These are phyloP conservation scores for Geotrichum macrosporum DNA, from an alignment of 1,139 yeast genomes.

Conservation along the genomic window DNA sequence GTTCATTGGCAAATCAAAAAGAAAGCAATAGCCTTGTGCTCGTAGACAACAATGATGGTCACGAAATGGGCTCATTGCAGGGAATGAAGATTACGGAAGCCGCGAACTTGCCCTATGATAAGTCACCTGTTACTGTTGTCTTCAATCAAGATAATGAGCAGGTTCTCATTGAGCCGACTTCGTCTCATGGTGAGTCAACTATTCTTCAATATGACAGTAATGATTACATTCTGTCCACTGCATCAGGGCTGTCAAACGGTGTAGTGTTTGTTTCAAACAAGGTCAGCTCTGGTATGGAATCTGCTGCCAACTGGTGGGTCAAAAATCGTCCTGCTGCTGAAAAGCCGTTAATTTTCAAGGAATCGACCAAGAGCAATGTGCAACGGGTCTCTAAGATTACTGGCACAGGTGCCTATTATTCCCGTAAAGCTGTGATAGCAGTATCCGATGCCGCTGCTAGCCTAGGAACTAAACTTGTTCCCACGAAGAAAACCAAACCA, in stretches of 20 bases:
- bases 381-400: constrained; percentile 14
- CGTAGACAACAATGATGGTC: constrained; percentile 17
- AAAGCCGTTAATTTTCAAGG: constrained; percentile 19
- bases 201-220: constrained; percentile 2
- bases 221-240: constrained; percentile 19
- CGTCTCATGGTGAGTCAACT: background rate
- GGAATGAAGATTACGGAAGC: constrained; percentile 10
- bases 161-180: constrained; percentile 8
- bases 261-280: constrained; percentile 16
- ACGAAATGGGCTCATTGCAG: constrained; percentile 13
- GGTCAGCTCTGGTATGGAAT: constrained; percentile 15
- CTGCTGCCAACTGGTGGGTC: constrained; percentile 21
- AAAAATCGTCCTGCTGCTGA: constrained; percentile 14
- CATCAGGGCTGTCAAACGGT: constrained; percentile 16
- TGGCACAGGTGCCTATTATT: constrained; percentile 18
- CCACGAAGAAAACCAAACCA: too few relatives aligned
- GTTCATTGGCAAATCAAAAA: constrained; percentile 9
- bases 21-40: constrained; percentile 11
- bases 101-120: constrained; percentile 12
- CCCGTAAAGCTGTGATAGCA: constrained; percentile 17
- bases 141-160: constrained; percentile 2
- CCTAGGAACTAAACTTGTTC: constrained; percentile 19
- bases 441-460: constrained; percentile 15
- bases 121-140: constrained; percentile 18
- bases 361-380: constrained; percentile 13